Evolutionary conservation across 257 asterid genomes (phyloP), one percentile per base, ranked within the genome.

Genomic region (Haberlea rhodopensis): DNA sequence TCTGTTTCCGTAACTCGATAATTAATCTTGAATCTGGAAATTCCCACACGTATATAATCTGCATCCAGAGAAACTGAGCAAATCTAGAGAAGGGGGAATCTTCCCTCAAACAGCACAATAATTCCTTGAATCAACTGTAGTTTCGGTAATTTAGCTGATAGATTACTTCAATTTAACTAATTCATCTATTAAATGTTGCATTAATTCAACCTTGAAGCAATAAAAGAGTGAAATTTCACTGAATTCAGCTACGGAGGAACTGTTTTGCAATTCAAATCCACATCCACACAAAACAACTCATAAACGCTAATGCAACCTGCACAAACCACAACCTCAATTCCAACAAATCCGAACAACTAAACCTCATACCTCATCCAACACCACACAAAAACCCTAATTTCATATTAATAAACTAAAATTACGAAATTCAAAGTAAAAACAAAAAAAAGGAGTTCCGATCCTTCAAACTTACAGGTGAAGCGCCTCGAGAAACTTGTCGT

Each of bases 401-500:
- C 9, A 23, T 45, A 57, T 16, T 24, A 4, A 13, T 66, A 19
- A 3, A 20, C 26, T 52, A 13, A 75, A 65, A 68, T 43, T 16
- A 4, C 56, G 18, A 56, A 53, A 46, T 10, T 52, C 29, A 68
- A 60, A 53, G 25, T 0, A 49, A 29, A 37, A 63, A 74, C n/a
- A n/a, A n/a, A n/a, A n/a, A n/a, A n/a, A 13, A 1, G 18, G 18
- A 13, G 6, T 40, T 9, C 11, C 13, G 18, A 53, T 46, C 21
- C 1, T 20, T 48, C 48, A 13, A 40, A 81, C 97, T 87, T 74
- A 90, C 96, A 90, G 82, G 69, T 90, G 96, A 87, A n/a, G 91
- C 13, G 97, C 97, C 74, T 90, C 97, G 9, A 90, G 91, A 71
- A 90, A 90, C 86, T 90, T 90, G 76, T 90, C 97, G 66, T 87